phyloP scores from a whole-genome alignment of 306 rosid species.

The Casuarina equisetifolia region DNA sequence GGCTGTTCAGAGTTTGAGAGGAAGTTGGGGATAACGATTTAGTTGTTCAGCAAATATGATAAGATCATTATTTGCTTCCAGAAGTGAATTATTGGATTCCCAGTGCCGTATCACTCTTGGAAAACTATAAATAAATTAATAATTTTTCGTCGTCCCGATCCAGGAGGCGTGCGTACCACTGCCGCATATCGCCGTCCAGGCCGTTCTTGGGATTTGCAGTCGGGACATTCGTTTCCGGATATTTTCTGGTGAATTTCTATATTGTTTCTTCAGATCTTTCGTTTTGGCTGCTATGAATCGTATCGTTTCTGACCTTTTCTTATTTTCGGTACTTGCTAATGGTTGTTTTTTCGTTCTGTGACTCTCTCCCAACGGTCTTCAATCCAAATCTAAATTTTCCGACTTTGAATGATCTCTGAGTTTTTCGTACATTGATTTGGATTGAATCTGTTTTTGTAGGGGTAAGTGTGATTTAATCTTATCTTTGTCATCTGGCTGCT shows the following conservation, averaged over 20 bases:
- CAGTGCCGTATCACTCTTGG: no score
- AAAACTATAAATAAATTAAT: no score
- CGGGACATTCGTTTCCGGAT: constrained; percentile 5
- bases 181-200: not conserved
- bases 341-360: not conserved
- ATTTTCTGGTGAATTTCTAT: constrained; percentile 12
- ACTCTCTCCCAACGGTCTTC: not conserved
- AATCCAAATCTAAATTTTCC: not conserved
- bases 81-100: no score
- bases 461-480: not conserved
- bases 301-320: not conserved
- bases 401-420: not conserved
- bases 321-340: not conserved
- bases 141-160: no score
- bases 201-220: not conserved
- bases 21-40: no score
- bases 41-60: no score
- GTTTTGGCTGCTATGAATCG: not conserved
- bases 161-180: no score
- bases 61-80: no score
- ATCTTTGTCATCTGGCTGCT: not conserved
- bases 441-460: constrained; percentile 1
- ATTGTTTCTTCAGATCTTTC: constrained; percentile 3
- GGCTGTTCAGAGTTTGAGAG: no score
- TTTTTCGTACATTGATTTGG: not conserved